phyloP scores from a whole-genome alignment of 2,329 filamentous ascomycete species.

The Didymella segeticola region DNA sequence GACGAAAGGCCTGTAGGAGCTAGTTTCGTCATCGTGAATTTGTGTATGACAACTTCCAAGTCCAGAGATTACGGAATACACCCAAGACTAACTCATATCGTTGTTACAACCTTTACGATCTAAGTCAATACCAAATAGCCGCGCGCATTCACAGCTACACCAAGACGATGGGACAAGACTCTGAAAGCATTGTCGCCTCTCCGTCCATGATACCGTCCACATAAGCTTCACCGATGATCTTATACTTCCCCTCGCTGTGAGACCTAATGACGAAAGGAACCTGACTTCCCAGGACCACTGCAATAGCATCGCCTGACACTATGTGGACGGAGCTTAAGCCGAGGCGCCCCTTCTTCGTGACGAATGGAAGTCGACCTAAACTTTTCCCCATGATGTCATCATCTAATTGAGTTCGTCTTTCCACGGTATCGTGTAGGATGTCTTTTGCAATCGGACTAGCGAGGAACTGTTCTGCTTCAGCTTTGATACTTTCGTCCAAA shows the following conservation, averaged over 20 bases:
- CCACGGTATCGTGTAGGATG: background rate
- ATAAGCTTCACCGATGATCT: constrained; percentile 25
- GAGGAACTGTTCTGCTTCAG: background rate
- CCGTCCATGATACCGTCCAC: constrained; percentile 32
- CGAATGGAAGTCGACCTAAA: constrained; percentile 13
- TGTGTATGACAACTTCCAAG: too few relatives aligned
- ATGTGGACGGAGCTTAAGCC: constrained; percentile 16
- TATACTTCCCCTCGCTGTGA: constrained; percentile 1
- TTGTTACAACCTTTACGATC: too few relatives aligned
- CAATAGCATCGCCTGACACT: constrained; percentile 17
- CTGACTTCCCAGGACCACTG: constrained; percentile 20
- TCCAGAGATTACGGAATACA: too few relatives aligned
- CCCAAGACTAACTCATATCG: too few relatives aligned
- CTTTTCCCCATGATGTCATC: constrained; percentile 17
- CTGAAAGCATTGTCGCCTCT: constrained; percentile 2
- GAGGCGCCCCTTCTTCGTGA: constrained; percentile 21
- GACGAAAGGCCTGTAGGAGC: too few relatives aligned
- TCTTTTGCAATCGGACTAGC: background rate
- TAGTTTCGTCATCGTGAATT: too few relatives aligned
- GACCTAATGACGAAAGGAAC: constrained; percentile 24
- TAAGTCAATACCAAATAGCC: too few relatives aligned
- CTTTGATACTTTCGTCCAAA: background rate
- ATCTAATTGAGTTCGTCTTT: background rate
- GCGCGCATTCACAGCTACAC: background rate
- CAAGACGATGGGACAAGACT: background rate